Conservation (phyloP, 2,329 filamentous ascomycete species). For the Coleophoma eucalyptorum region DNA sequence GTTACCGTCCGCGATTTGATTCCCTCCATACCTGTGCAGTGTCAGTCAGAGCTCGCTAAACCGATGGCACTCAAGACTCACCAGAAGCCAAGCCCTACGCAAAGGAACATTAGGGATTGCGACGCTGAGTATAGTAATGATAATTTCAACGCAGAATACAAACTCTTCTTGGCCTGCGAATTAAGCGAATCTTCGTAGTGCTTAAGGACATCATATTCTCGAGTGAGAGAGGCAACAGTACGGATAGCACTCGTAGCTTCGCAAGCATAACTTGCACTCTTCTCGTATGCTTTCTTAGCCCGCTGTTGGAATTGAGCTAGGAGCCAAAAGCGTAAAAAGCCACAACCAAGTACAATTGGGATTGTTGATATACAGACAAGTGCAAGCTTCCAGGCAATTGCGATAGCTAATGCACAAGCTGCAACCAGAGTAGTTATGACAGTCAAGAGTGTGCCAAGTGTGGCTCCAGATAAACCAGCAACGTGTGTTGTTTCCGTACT, state of each 20-base stretch:
- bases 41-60: too few relatives aligned
- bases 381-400: slow-evolving; percentile 83
- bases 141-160: slow-evolving; percentile 72
- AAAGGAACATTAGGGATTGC: slow-evolving; percentile 79
- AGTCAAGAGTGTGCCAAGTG: slow-evolving; percentile 78
- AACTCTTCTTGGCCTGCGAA: slow-evolving; percentile 60
- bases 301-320: slow-evolving; percentile 74
- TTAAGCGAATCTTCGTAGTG: slow-evolving; percentile 68
- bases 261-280: slow-evolving; percentile 81
- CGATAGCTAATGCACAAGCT: slow-evolving; percentile 63
- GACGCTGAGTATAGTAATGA: slow-evolving; percentile 78
- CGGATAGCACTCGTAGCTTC: slow-evolving; percentile 93
- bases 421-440: slow-evolving; percentile 73
- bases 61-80: too few relatives aligned
- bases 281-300: slow-evolving; percentile 75
- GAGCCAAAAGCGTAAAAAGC: slow-evolving; percentile 86
- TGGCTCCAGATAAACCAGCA: slow-evolving; percentile 78
- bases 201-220: slow-evolving; percentile 74
- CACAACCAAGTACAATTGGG: slow-evolving; percentile 72
- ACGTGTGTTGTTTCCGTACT: slow-evolving; percentile 69
- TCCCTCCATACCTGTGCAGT: too few relatives aligned
- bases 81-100: slow-evolving; percentile 88
- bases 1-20: slow-evolving; percentile 65
- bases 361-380: slow-evolving; percentile 78
- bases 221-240: slow-evolving; percentile 85